Conservation (phyloP, 2,329 filamentous ascomycete species). For the Penicillium sp. region DNA sequence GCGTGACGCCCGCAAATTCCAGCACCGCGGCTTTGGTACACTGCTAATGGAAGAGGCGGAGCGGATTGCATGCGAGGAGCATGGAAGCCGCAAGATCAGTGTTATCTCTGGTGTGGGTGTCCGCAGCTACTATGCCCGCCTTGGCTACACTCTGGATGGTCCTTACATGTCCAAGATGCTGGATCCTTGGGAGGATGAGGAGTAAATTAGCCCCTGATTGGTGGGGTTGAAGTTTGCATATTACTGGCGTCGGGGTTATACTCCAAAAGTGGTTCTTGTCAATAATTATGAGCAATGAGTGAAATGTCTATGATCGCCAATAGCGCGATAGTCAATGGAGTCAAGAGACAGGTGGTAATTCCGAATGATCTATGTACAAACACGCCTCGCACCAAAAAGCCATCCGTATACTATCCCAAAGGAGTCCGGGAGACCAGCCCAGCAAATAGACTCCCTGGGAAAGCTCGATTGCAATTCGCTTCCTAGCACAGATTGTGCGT, state of each 20-base stretch:
- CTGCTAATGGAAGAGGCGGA: slow-evolving; percentile 97
- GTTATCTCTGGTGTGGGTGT: slow-evolving; percentile 98
- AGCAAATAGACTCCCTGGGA: slow-evolving; percentile 13
- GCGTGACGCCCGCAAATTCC: slow-evolving; percentile 92
- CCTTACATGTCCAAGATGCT: slow-evolving; percentile 68
- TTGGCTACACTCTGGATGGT: slow-evolving; percentile 92
- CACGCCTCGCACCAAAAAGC: slow-evolving; percentile 7
- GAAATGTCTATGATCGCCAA: slow-evolving; percentile 24
- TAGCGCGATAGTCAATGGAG: slow-evolving; percentile 7
- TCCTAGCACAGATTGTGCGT: background rate
- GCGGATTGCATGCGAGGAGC: slow-evolving; percentile 89
- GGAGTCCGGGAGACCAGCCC: slow-evolving; percentile 21
- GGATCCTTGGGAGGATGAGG: slow-evolving; percentile 42
- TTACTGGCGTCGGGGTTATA: slow-evolving; percentile 20
- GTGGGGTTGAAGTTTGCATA: slow-evolving; percentile 11
- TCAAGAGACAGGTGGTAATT: slow-evolving; percentile 11
- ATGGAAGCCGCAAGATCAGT: slow-evolving; percentile 89
- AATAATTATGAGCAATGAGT: slow-evolving; percentile 26
- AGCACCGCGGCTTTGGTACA: slow-evolving; percentile 96
- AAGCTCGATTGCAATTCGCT: slow-evolving; percentile 3
- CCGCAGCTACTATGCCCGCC: slow-evolving; percentile 87
- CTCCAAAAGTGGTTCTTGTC: slow-evolving; percentile 16
- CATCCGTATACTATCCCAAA: slow-evolving; percentile 11
- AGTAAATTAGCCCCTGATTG: slow-evolving; percentile 18
- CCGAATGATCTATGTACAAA: slow-evolving; percentile 26